A percentile compares a stretch with the other conserved stretches of the same genome.
Evolutionary conservation across 495 filamentous ascomycete species (phyloP).

Genomic region (Annulohypoxylon moriforme): DNA sequence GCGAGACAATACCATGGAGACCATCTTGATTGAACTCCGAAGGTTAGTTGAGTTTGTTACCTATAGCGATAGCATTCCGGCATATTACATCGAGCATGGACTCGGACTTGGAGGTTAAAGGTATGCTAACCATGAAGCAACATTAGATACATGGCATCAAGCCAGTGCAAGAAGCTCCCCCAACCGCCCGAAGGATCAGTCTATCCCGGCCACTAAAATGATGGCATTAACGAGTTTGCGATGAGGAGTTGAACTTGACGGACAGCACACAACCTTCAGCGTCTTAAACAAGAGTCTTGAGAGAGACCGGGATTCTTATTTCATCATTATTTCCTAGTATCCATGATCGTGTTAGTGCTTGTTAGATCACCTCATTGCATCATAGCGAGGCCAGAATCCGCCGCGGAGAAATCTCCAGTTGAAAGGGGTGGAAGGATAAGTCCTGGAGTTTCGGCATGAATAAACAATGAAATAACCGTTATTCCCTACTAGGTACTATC

Average conservation of each 20-base stretch:
- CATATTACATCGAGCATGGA: neutral
- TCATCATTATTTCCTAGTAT: neutral
- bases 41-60: slow-evolving; percentile 57
- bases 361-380: slow-evolving; percentile 12
- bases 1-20: slow-evolving; percentile 91
- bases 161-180: slow-evolving; percentile 91
- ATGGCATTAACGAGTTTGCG: neutral
- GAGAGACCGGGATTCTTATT: neutral
- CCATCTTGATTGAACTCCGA: slow-evolving; percentile 87
- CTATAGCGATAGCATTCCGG: neutral
- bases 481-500: neutral
- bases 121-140: slow-evolving; percentile 36
- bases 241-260: neutral
- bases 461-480: slow-evolving; percentile 5
- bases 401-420: slow-evolving; percentile 1
- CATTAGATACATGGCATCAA: slow-evolving; percentile 90
- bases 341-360: neutral
- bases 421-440: neutral
- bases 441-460: slow-evolving; percentile 23
- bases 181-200: slow-evolving; percentile 91
- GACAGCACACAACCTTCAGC: neutral
- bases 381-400: slow-evolving; percentile 8
- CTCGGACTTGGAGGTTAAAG: neutral
- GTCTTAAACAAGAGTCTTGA: neutral
- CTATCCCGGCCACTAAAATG: slow-evolving; percentile 58